A percentile compares a stretch with the other conserved stretches of the same genome.
phyloP scores from a whole-genome alignment of 495 filamentous ascomycete species.

The Symbiotaphrina buchneri region DNA sequence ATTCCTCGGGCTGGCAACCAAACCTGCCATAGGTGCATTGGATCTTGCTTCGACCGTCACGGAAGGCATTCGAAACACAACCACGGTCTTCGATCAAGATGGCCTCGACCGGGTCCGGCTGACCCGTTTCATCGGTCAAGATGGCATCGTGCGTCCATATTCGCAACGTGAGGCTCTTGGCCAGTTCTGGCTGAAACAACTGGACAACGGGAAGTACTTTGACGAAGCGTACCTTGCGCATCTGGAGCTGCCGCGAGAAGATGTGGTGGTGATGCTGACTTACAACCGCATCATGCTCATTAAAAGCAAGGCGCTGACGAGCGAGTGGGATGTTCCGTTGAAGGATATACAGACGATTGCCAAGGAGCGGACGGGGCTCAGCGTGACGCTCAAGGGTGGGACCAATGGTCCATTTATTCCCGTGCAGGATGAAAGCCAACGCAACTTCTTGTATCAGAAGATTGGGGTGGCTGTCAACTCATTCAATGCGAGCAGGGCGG shows the following conservation, averaged over 20 bases:
- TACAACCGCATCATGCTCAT: constrained; percentile 84
- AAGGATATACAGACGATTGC: constrained; percentile 93
- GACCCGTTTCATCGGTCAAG: constrained; percentile 72
- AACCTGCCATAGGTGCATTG: constrained; percentile 90
- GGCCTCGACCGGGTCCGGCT: constrained; percentile 86
- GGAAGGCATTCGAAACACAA: constrained; percentile 94
- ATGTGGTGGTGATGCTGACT: constrained; percentile 89
- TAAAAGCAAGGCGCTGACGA: constrained; percentile 56
- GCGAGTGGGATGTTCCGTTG: constrained; percentile 87
- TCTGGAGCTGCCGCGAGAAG: constrained; percentile 69
- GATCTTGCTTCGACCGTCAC: constrained; percentile 86
- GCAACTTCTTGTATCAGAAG: constrained; percentile 64
- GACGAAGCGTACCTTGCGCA: constrained; percentile 94
- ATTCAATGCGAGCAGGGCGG: constrained; percentile 24
- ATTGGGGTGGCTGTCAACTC: constrained; percentile 32
- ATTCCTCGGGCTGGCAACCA: constrained; percentile 75
- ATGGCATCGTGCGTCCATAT: constrained; percentile 89
- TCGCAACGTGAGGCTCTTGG: constrained; percentile 88
- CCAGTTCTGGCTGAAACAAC: constrained; percentile 95
- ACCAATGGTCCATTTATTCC: constrained; percentile 91
- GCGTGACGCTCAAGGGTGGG: constrained; percentile 66
- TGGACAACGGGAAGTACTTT: constrained; percentile 94
- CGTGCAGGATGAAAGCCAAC: constrained; percentile 63
- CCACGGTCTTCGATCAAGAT: constrained; percentile 87
- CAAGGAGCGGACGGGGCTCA: constrained; percentile 89